Base-by-base conservation (phyloP, 495 filamentous ascomycete species). In the Arthonia radiata region DNA sequence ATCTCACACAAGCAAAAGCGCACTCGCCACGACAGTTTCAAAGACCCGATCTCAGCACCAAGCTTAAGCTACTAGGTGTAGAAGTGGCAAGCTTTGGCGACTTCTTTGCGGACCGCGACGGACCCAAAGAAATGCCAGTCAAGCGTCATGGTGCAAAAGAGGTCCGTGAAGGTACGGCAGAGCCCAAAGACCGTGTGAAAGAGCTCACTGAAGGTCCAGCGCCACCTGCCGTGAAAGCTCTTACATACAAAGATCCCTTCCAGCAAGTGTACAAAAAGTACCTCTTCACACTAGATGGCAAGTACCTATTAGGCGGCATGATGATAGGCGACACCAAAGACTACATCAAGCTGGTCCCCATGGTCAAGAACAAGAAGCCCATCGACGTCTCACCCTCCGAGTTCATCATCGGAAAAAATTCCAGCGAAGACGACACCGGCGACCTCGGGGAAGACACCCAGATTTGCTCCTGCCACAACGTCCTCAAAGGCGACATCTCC, bases 311-410 rank as follows among this genome's bases (percentile, higher is more conserved):
- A 4, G 83, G 83, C 11, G 83, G 83, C 2, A 94, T 94, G 82
- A 92, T 94, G 75, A 91, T 94, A 31, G 83, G 83, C 18, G 83
- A 94, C 47, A 91, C 81, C 0, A 71, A 63, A 32, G 83, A 94
- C 47, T 94, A 92, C 43, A 62, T 92, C 48, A 91, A 90, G 40
- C 52, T 94, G 22, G 83, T 91, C 4, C 75, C 79, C n/a, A 71
- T 91, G 58, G 82, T 89, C 17, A 94, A 86, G 50, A 66, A 58
- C 31, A 74, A 82, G 37, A 91, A 89, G 43, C 52, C 59, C 37
- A 55, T 94, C 2, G 75, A 90, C 15, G 56, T 86, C 3, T 73
- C 79, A 1, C 83, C 83, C 0, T 69, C 73, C 8, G 67, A 90
- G 40, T 68, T 94, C n/a, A 92, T 94, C 37, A 53, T 94, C 12